Evolutionary conservation across 345 rosid genomes (phyloP), one percentile per base, ranked within the genome.

Genomic region (Lepidium africanum): DNA sequence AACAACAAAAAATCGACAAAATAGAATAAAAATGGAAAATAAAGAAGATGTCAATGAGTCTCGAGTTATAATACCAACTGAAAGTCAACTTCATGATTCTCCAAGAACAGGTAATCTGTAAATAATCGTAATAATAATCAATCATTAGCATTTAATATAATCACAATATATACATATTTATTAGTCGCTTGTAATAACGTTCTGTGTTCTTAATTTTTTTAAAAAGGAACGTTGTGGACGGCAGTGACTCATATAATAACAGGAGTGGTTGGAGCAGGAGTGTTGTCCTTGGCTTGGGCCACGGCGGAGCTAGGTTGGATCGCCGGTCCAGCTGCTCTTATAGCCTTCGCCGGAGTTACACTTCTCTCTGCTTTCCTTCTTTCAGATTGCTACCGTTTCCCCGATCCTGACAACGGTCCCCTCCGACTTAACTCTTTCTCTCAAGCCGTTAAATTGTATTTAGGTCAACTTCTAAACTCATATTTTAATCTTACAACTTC

Each of bases 181-280:
- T 23, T 50, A 5, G 33, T 59, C 10, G 30, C 16, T 46, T 56
- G 11, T 36, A 4, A 12, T 12, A 38, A 60, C 9, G 32, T 67
- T 30, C 4, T 58, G 21, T 67, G 35, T 51, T 51, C 15, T 51
- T 51, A 1, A 14, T 60, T n/a, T n/a, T n/a, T n/a, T 73, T 0
- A 15, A 36, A 40, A 65, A 88, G 89, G 92, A 49, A 87, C 81
- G 5, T 1, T 71, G 19, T 81, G 90, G 89, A 83, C 86, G 9
- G 92, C 91, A 2, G 60, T 75, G 63, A 82, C 92, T 3, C 91
- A 86, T 68, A 76, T 86, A 25, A 88, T 90, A 68, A 82, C 95
- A 4, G 92, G 89, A 56, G 92, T 90, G 69, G 84, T 88, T 17
- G 95, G 95, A 37, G 87, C 95, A 7, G 97, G 95, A 59, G 92